phyloP scores from a whole-genome alignment of 768 basidiomycete species.

The Epithele typhae region DNA sequence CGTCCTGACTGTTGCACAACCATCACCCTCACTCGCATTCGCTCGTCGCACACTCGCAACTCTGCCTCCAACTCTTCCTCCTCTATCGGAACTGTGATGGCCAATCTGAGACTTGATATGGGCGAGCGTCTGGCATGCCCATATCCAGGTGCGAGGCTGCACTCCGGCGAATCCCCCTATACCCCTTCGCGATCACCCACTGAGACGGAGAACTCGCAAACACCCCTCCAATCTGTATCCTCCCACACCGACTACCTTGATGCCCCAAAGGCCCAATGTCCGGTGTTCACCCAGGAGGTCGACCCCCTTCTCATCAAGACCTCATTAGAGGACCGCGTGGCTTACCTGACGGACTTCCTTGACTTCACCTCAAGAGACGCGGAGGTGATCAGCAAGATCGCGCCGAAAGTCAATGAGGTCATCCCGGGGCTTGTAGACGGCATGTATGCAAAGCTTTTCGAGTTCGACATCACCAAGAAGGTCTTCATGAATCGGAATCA shows the following conservation, averaged over 20 bases:
- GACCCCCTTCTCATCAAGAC: conserved; percentile 24
- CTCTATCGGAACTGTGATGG: no score
- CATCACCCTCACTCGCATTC: not conserved
- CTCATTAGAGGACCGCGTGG: conserved; percentile 35
- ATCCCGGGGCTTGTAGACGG: conserved; percentile 41
- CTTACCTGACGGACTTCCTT: conserved; percentile 43
- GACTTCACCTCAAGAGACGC: conserved; percentile 39
- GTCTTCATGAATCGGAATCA: conserved; percentile 31
- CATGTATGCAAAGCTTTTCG: conserved; percentile 42
- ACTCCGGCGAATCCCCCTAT: conserved; percentile 5
- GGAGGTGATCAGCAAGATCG: conserved; percentile 37
- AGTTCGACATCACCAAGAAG: conserved; percentile 42
- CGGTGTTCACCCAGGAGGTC: conserved; percentile 23
- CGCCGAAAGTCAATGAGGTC: conserved; percentile 36
- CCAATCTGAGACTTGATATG: no score
- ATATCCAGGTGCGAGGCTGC: conserved; percentile 9
- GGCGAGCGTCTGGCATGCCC: conserved; percentile 15
- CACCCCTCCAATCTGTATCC: conserved; percentile 10
- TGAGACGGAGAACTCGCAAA: conserved; percentile 10
- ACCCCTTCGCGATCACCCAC: conserved; percentile 7
- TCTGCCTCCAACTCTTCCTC: no score
- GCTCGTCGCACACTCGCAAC: not conserved
- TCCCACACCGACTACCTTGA: conserved; percentile 8
- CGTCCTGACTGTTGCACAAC: no score
- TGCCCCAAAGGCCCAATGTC: conserved; percentile 1